Conservation (phyloP, 306 rosid species). For the Quercus parvula region DNA sequence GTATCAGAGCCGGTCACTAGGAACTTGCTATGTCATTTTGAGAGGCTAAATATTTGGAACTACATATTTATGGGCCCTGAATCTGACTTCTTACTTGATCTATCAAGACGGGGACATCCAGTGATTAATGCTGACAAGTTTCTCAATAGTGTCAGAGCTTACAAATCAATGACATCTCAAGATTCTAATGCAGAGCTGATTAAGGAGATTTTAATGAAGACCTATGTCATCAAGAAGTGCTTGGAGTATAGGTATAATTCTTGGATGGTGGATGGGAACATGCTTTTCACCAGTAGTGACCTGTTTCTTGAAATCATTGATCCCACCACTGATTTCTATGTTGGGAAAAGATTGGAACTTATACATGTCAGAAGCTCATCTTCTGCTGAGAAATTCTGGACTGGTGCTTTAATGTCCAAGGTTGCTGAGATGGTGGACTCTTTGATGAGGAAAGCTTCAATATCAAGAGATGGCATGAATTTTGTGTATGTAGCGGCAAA, state of each 20-base stretch:
- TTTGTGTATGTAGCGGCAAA: conserved; percentile 39
- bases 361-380: conserved; percentile 50
- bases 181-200: conserved; percentile 34
- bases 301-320: conserved; percentile 26
- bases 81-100: conserved; percentile 60
- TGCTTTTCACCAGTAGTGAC: conserved; percentile 49
- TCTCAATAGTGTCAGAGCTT: conserved; percentile 38
- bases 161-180: conserved; percentile 33
- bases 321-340: conserved; percentile 34
- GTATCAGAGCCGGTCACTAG: conserved; percentile 40
- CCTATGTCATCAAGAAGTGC: conserved; percentile 48
- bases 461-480: conserved; percentile 22
- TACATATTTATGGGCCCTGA: conserved; percentile 59
- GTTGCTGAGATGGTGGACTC: conserved; percentile 39
- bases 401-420: conserved; percentile 27
- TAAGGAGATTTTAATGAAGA: conserved; percentile 50
- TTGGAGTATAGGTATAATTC: conserved; percentile 48
- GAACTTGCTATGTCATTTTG: conserved; percentile 83
- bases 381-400: conserved; percentile 50
- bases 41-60: conserved; percentile 65
- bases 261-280: conserved; percentile 63
- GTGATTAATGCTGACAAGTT: conserved; percentile 58
- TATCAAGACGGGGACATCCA: conserved; percentile 81
- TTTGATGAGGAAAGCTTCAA: conserved; percentile 33
- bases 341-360: conserved; percentile 51